Conservation (phyloP, 2,329 filamentous ascomycete species). For the Simplicillium aogashimaense region DNA sequence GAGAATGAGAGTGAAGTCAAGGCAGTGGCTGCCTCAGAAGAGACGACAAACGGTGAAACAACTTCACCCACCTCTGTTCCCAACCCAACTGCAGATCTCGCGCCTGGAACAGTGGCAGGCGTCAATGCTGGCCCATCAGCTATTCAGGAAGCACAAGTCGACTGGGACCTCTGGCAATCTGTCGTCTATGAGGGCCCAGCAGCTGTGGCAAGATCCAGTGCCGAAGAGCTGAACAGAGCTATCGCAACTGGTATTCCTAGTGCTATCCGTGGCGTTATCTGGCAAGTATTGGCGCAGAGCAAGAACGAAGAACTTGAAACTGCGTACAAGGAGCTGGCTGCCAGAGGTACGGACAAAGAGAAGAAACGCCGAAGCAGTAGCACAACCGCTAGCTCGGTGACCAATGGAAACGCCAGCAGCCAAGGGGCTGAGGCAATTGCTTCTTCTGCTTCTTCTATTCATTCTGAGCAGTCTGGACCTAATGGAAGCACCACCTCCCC, state of each 20-base stretch:
- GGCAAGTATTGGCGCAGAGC: slow-evolving; percentile 94
- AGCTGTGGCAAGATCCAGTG: slow-evolving; percentile 76
- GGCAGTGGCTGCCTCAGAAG: slow-evolving; percentile 13
- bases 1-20: slow-evolving; percentile 24
- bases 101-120: slow-evolving; percentile 79
- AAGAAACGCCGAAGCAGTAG: slow-evolving; percentile 50
- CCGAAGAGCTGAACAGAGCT: slow-evolving; percentile 80
- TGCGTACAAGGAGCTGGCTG: slow-evolving; percentile 74
- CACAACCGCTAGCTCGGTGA: slow-evolving; percentile 38
- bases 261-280: slow-evolving; percentile 94
- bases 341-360: slow-evolving; percentile 73
- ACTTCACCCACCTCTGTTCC: slow-evolving; percentile 42
- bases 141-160: slow-evolving; percentile 65
- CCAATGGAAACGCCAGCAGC: slow-evolving; percentile 43
- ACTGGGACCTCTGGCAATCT: slow-evolving; percentile 97
- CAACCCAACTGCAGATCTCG: slow-evolving; percentile 58
- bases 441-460: slow-evolving; percentile 78
- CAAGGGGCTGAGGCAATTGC: slow-evolving; percentile 54
- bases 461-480: slow-evolving; percentile 62
- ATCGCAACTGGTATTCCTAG: slow-evolving; percentile 91
- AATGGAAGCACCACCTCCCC: slow-evolving; percentile 47
- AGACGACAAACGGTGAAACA: slow-evolving; percentile 17
- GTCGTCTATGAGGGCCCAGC: slow-evolving; percentile 91
- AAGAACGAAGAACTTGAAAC: slow-evolving; percentile 84
- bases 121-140: slow-evolving; percentile 67